phyloP scores from a whole-genome alignment of 805 yeast species.

The Yarrowia phangngaensis region DNA sequence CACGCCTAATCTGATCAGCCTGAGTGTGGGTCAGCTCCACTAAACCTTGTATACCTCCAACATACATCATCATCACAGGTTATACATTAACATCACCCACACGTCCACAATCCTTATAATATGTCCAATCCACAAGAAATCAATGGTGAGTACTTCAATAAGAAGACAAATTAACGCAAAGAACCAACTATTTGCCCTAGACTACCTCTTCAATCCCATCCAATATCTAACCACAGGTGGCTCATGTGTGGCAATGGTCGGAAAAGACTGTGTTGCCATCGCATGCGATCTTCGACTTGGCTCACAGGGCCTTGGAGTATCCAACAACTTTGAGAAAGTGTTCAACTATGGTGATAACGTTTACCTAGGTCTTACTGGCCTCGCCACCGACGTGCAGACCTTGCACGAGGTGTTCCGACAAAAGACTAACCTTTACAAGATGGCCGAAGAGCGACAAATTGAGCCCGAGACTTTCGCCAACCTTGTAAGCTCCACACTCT shows the following conservation, averaged over 20 bases:
- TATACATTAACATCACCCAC: not conserved
- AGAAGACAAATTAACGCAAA: not conserved
- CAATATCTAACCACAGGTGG: conserved; percentile 58
- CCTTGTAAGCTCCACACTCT: conserved; percentile 82
- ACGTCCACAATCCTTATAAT: conserved; percentile 5
- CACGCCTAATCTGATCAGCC: too few species aligned
- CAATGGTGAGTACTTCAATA: conserved; percentile 32
- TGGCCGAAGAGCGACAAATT: conserved; percentile 84
- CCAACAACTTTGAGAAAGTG: conserved; percentile 90
- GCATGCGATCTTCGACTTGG: conserved; percentile 95
- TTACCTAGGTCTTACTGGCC: conserved; percentile 87
- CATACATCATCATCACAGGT: conserved; percentile 2
- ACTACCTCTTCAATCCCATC: too few species aligned
- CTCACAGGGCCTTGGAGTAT: conserved; percentile 83
- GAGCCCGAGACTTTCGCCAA: conserved; percentile 94
- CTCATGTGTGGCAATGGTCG: conserved; percentile 96
- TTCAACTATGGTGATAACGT: conserved; percentile 67
- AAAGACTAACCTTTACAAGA: conserved; percentile 81
- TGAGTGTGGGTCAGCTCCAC: too few species aligned
- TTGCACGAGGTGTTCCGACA: conserved; percentile 72
- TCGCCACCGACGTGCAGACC: conserved; percentile 91
- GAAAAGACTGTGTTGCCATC: conserved; percentile 96
- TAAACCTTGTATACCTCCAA: conserved; percentile 12
- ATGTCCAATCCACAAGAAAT: conserved; percentile 43
- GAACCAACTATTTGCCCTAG: too few species aligned